Evolutionary conservation across 1,139 yeast species (phyloP).

Genomic region (Blastobotrys malaysiensis): DNA sequence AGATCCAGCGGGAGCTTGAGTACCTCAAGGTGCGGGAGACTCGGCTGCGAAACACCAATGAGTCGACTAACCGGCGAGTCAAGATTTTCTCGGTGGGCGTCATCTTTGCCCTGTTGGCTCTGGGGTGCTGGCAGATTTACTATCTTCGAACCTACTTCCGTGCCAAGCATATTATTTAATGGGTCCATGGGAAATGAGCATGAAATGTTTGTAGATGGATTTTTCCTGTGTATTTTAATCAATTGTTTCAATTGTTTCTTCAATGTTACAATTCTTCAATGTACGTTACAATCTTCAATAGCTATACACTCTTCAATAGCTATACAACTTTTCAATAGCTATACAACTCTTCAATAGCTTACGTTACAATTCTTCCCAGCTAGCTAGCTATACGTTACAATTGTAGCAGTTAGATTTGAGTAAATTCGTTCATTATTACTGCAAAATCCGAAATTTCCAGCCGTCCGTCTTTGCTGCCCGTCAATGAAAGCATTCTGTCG

Average conservation of each 20-base stretch:
- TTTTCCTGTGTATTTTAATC: slow-evolving; percentile 2
- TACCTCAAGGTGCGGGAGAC: slow-evolving; percentile 85
- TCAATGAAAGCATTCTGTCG: neutral
- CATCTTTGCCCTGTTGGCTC: slow-evolving; percentile 60
- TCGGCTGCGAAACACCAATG: slow-evolving; percentile 92
- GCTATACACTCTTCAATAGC: too few species aligned
- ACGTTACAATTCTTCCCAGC: too few species aligned
- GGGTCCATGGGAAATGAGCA: neutral
- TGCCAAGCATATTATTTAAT: slow-evolving; percentile 82
- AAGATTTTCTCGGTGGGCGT: slow-evolving; percentile 74
- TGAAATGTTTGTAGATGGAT: neutral
- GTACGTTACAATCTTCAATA: too few species aligned
- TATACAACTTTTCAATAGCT: too few species aligned
- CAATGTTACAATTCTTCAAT: slow-evolving; percentile 4
- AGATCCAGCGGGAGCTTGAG: slow-evolving; percentile 69
- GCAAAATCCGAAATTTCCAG: neutral
- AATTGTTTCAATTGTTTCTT: neutral
- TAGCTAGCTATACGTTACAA: too few species aligned
- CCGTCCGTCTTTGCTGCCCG: neutral
- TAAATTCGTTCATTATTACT: neutral
- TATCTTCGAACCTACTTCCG: slow-evolving; percentile 91
- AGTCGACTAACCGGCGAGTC: slow-evolving; percentile 77
- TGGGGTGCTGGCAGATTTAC: slow-evolving; percentile 88
- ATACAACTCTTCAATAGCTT: too few species aligned
- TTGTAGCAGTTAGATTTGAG: neutral